These are phyloP conservation scores for Entomortierella beljakovae DNA, from an alignment of 192 early-diverging fungal species.

Conservation along the genomic window DNA sequence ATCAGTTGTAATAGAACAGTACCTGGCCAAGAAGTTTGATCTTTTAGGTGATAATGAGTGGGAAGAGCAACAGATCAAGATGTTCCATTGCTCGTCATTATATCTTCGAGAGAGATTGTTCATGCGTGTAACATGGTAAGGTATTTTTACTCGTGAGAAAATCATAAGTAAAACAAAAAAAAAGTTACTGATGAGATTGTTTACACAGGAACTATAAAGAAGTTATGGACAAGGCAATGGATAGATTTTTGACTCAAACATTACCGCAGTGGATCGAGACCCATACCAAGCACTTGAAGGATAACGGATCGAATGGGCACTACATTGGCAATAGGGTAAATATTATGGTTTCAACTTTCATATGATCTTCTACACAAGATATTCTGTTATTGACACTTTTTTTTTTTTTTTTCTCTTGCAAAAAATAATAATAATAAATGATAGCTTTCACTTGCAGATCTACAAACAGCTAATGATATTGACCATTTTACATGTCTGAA, in stretches of 20 bases:
- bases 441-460: slow-evolving; percentile 32
- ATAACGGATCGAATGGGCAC: slow-evolving; percentile 46
- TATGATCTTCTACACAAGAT: not conserved
- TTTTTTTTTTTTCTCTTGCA: not conserved
- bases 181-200: not conserved
- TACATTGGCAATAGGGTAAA: slow-evolving; percentile 40
- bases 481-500: slow-evolving; percentile 15
- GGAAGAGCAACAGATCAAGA: slow-evolving; percentile 42
- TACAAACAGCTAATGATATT: slow-evolving; percentile 27
- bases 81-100: slow-evolving; percentile 22
- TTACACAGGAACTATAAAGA: slow-evolving; percentile 42
- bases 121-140: slow-evolving; percentile 34
- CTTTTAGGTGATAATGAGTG: slow-evolving; percentile 46
- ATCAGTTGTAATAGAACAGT: slow-evolving; percentile 23
- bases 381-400: slow-evolving; percentile 1
- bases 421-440: no score
- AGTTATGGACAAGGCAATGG: slow-evolving; percentile 17
- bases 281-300: slow-evolving; percentile 28
- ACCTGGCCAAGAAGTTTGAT: slow-evolving; percentile 33
- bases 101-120: slow-evolving; percentile 29
- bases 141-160: not conserved
- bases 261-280: slow-evolving; percentile 40
- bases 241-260: slow-evolving; percentile 1
- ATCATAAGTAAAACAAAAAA: not conserved
- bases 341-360: not conserved